A percentile compares a stretch with the other conserved stretches of the same genome.
These are phyloP conservation scores for Digitaria exilis DNA, from an alignment of 202 grass and related monocot species.

Conservation along the genomic window DNA sequence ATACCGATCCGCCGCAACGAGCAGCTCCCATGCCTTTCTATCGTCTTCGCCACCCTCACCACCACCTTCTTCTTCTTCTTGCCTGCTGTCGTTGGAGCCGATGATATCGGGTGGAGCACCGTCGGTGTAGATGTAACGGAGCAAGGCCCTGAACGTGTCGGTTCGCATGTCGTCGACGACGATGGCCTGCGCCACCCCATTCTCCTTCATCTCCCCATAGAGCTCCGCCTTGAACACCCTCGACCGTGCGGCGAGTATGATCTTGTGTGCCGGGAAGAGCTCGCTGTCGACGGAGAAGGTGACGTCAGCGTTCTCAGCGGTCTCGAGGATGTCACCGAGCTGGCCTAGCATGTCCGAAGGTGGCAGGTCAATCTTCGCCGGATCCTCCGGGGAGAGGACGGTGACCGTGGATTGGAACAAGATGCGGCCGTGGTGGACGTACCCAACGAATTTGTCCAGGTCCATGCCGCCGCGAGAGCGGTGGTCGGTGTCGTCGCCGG, in stretches of 20 bases:
- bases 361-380: too few relatives aligned
- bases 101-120: background rate
- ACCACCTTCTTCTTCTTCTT: too few relatives aligned
- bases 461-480: too few relatives aligned
- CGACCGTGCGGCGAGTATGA: constrained; percentile 21
- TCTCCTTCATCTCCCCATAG: background rate
- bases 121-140: constrained; percentile 37
- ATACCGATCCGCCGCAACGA: constrained; percentile 24
- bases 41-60: too few relatives aligned
- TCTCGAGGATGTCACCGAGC: too few relatives aligned
- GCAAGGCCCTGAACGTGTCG: background rate
- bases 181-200: background rate
- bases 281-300: background rate
- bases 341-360: too few relatives aligned
- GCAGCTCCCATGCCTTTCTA: background rate
- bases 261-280: background rate
- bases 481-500: too few relatives aligned
- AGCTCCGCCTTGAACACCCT: constrained; percentile 10
- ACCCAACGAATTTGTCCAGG: too few relatives aligned
- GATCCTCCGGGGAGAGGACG: background rate
- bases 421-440: background rate
- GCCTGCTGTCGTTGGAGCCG: too few relatives aligned
- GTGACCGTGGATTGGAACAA: background rate
- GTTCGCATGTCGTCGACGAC: background rate
- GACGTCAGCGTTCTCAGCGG: background rate